Evolutionary conservation across 2,329 filamentous ascomycete genomes (phyloP).

Genomic region (Arthrobotrys musiformis): DNA sequence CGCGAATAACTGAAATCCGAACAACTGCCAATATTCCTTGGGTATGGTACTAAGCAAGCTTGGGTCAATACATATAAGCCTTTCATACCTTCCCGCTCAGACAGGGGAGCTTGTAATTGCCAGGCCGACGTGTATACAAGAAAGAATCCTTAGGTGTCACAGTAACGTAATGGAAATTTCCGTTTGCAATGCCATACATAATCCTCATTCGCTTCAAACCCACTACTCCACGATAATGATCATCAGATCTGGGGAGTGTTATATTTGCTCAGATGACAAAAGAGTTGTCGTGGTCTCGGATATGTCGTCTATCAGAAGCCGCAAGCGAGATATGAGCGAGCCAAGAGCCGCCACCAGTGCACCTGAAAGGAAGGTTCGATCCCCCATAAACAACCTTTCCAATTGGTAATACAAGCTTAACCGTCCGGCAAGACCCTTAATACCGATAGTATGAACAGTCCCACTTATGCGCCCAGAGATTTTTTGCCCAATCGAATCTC

Average conservation of each 20-base stretch:
- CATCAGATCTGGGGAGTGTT: not conserved
- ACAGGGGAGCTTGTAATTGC: no score
- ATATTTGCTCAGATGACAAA: not conserved
- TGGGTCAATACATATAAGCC: no score
- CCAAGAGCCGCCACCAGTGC: slow-evolving; percentile 45
- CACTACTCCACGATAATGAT: slow-evolving; percentile 4
- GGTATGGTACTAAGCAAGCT: not conserved
- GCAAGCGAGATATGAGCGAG: slow-evolving; percentile 19
- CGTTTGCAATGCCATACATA: not conserved
- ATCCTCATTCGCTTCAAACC: slow-evolving; percentile 9
- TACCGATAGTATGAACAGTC: no score
- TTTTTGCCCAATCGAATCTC: not conserved
- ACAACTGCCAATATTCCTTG: slow-evolving; percentile 26
- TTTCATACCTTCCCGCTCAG: no score
- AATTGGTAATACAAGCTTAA: not conserved
- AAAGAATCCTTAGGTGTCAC: not conserved
- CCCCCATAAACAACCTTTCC: slow-evolving; percentile 1
- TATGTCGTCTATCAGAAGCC: slow-evolving; percentile 40
- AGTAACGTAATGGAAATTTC: not conserved
- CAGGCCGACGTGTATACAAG: no score
- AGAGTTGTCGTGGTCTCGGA: slow-evolving; percentile 8
- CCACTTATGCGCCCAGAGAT: not conserved
- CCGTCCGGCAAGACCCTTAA: not conserved
- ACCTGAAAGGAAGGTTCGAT: no score
- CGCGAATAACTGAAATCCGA: slow-evolving; percentile 39